phyloP scores from a whole-genome alignment of 805 yeast genomes.

The Lipomyces japonicus region DNA sequence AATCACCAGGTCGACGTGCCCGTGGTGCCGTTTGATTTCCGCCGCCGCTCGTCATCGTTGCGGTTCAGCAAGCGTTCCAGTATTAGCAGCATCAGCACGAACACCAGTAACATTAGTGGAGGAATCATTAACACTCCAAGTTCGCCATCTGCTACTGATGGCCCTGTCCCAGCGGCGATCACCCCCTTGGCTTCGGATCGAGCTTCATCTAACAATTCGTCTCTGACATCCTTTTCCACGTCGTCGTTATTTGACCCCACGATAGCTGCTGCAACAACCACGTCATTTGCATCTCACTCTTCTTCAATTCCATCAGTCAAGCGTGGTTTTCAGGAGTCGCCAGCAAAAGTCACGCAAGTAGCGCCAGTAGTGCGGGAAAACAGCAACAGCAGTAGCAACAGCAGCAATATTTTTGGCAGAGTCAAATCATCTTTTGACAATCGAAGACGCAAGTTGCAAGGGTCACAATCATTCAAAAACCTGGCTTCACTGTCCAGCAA shows the following conservation, averaged over 20 bases:
- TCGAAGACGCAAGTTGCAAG: conserved; percentile 15
- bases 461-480: conserved; percentile 9
- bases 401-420: conserved; percentile 7
- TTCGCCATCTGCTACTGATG: background rate
- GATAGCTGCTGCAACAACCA: background rate
- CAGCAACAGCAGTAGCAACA: too few relatives aligned
- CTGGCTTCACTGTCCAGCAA: too few relatives aligned
- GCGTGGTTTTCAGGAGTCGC: too few relatives aligned
- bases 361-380: too few relatives aligned
- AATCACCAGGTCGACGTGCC: background rate
- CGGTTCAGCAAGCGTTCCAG: background rate
- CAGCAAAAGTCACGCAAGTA: too few relatives aligned
- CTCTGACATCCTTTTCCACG: background rate
- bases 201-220: background rate
- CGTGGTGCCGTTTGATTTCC: background rate
- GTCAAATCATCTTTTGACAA: conserved; percentile 15
- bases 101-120: background rate
- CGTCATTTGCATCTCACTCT: background rate
- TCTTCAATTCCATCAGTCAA: background rate
- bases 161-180: too few relatives aligned
- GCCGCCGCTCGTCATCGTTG: background rate
- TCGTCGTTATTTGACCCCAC: too few relatives aligned
- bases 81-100: background rate
- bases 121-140: background rate
- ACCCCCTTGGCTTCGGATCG: background rate